Conservation (phyloP, 2,329 filamentous ascomycete species). For the Neurospora sp. region DNA sequence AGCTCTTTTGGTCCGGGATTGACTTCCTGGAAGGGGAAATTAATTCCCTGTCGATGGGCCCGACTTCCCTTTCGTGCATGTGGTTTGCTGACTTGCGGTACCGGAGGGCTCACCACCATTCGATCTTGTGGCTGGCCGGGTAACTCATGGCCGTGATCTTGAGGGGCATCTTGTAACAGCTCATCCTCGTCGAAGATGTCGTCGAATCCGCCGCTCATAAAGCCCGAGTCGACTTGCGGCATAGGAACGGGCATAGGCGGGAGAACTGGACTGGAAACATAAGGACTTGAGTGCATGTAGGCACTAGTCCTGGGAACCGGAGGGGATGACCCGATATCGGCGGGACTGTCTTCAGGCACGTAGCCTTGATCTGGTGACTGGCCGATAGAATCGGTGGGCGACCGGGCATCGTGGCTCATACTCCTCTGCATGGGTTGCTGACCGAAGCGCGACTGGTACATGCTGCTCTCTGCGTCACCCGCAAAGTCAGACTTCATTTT, state of each 20-base stretch:
- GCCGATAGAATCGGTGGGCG: slow-evolving; percentile 41
- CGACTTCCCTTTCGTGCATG: slow-evolving; percentile 10
- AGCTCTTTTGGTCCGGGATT: slow-evolving; percentile 34
- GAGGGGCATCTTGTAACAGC: slow-evolving; percentile 30
- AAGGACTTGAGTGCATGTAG: slow-evolving; percentile 49
- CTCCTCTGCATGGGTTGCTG: slow-evolving; percentile 31
- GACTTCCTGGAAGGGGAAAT: slow-evolving; percentile 30
- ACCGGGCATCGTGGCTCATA: slow-evolving; percentile 41
- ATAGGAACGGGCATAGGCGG: slow-evolving; percentile 45
- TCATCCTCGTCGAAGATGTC: slow-evolving; percentile 57
- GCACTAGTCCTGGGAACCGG: slow-evolving; percentile 59
- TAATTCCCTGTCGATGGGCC: slow-evolving; percentile 16
- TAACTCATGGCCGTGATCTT: slow-evolving; percentile 14
- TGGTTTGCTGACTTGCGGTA: slow-evolving; percentile 19
- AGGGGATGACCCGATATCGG: slow-evolving; percentile 82
- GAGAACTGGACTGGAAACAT: slow-evolving; percentile 71
- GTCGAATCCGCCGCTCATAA: slow-evolving; percentile 72
- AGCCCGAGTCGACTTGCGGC: slow-evolving; percentile 64
- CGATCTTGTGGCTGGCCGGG: slow-evolving; percentile 3
- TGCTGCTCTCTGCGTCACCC: slow-evolving; percentile 22
- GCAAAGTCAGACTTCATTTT: slow-evolving; percentile 51
- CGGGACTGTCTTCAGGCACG: slow-evolving; percentile 57
- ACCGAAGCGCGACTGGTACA: slow-evolving; percentile 16
- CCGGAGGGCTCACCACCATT: slow-evolving; percentile 3
- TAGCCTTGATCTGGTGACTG: slow-evolving; percentile 40